Percentiles rank a stretch among this genome's conserved stretches.
Evolutionary conservation across 2,329 filamentous ascomycete genomes (phyloP).

Genomic region (Emmonsiellopsis sp.): DNA sequence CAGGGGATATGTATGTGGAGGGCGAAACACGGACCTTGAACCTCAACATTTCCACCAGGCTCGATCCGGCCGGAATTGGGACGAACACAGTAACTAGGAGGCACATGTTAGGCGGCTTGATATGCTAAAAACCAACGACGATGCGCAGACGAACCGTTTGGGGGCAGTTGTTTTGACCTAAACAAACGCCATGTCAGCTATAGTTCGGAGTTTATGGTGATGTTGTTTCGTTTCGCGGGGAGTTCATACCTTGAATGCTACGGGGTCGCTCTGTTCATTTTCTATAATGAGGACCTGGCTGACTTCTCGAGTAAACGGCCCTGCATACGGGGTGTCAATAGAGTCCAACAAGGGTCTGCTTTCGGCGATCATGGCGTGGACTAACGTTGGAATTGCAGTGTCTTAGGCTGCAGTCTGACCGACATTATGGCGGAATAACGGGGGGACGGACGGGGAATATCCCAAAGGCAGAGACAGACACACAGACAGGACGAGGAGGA

Average conservation of each 20-base stretch:
- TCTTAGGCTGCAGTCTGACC: conserved; percentile 81
- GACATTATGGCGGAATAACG: conserved; percentile 57
- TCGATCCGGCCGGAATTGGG: conserved; percentile 96
- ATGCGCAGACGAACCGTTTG: conserved; percentile 67
- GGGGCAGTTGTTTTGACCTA: conserved; percentile 98
- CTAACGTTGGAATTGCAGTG: conserved; percentile 86
- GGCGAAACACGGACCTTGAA: conserved; percentile 58
- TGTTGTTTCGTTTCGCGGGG: conserved; percentile 12
- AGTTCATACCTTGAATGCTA: conserved; percentile 53
- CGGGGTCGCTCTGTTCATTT: conserved; percentile 49
- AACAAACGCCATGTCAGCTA: conserved; percentile 18
- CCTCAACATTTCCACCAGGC: conserved; percentile 79
- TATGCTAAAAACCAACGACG: conserved; percentile 1
- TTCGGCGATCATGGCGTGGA: conserved; percentile 11
- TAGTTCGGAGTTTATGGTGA: neutral
- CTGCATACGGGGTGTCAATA: conserved; percentile 29
- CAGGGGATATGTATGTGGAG: neutral
- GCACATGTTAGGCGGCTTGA: conserved; percentile 2
- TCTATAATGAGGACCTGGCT: conserved; percentile 51
- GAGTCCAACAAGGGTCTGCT: conserved; percentile 3
- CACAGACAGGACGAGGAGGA: neutral
- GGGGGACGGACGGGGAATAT: neutral
- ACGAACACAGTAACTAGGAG: conserved; percentile 81
- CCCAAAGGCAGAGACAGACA: neutral
- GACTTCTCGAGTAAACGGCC: conserved; percentile 56